phyloP scores from a whole-genome alignment of 225 moss, liverwort and hornwort species.

The Polytrichum formosum region DNA sequence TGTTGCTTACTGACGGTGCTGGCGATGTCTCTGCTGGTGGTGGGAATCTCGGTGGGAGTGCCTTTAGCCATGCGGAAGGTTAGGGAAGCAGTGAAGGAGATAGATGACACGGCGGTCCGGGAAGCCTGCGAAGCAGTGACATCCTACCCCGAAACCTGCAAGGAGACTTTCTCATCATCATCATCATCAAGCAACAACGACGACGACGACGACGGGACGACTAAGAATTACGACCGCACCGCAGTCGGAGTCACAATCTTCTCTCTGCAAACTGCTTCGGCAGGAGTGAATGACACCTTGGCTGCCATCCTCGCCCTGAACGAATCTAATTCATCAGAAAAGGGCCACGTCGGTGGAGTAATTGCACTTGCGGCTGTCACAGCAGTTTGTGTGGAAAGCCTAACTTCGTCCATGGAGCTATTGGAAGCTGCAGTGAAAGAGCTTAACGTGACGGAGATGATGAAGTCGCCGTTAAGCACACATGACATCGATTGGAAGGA shows the following conservation, averaged over 20 bases:
- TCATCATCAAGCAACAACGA: conserved; percentile 3
- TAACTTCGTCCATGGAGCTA: conserved; percentile 16
- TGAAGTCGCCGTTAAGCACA: too few species aligned
- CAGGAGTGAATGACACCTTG: conserved; percentile 42
- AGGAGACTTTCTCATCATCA: conserved; percentile 23
- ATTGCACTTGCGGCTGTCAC: conserved; percentile 11
- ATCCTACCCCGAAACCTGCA: conserved; percentile 42
- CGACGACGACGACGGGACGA: too few species aligned
- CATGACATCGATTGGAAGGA: too few species aligned
- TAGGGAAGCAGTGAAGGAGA: neutral
- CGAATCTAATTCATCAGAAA: conserved; percentile 1
- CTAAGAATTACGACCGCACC: conserved; percentile 5
- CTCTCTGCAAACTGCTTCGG: conserved; percentile 12
- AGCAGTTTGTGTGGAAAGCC: conserved; percentile 21
- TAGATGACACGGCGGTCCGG: neutral
- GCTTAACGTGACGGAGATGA: conserved; percentile 13
- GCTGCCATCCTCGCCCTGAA: conserved; percentile 8
- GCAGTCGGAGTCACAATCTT: conserved; percentile 14
- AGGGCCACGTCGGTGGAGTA: too few species aligned
- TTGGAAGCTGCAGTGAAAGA: conserved; percentile 7
- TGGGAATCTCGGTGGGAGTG: too few species aligned
- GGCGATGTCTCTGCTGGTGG: too few species aligned
- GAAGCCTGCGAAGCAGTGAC: conserved; percentile 26
- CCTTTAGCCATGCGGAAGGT: too few species aligned
- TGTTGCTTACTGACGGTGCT: too few species aligned